Evolutionary conservation across 2,329 filamentous ascomycete species (phyloP), one percentile per base, ranked within the genome.

Genomic region (Alternaria viburni): DNA sequence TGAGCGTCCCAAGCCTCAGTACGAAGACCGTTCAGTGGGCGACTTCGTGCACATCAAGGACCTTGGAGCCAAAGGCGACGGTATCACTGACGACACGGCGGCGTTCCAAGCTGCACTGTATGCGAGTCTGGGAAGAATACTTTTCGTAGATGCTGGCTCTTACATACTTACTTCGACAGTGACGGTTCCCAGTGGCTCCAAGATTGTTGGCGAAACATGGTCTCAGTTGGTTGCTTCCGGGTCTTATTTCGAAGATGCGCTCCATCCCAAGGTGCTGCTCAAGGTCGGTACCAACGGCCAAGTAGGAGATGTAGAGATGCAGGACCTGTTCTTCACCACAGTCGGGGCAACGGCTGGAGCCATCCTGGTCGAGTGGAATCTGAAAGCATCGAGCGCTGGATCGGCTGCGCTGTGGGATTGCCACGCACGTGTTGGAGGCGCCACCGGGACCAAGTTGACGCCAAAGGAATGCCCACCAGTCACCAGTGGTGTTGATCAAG

Each of bases 381-480:
- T 36, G 0, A 36, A 36, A 36, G 32, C 32, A 3, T n/a, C 32
- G 1, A 36, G 32, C 32, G 1, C 32, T 3, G 32, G 32, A 36
- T 36, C 32, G 32, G 32, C 32, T 36, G 32, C 32, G 32, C 2
- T 36, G 2, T 36, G 32, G 32, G 32, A 36, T 36, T 36, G 32
- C 32, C 32, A 36, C 32, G 32, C 32, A 2, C 32, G 49, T 13
- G 28, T 96, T 72, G 92, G 92, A 68, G 93, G 93, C 41, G 87
- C 89, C 50, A 87, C 90, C 3, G 92, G 93, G 57, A 93, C 92
- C 15, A 80, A 90, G 66, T 85, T 97, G 12, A 91, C 94, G 79
- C 90, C 89, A 17, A 84, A 91, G 74, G 88, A 85, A 52, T 97
- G 93, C 83, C 80, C 86, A 73, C 96, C 49, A n/a, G 23, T 52